phyloP scores from a whole-genome alignment of 1,284 basidiomycete genomes.

The Melampsora occidentalis region DNA sequence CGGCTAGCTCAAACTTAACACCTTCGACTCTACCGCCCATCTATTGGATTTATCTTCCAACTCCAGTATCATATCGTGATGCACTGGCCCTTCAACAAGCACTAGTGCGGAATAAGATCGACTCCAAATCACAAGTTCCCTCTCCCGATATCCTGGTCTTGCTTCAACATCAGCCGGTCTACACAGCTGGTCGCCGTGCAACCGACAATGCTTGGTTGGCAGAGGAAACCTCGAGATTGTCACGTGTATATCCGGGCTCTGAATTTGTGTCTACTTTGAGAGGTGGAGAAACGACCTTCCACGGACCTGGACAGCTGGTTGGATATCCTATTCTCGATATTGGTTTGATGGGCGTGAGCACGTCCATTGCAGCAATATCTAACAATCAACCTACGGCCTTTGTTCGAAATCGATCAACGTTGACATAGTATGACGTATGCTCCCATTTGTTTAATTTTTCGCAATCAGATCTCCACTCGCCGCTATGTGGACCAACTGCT shows the following conservation, averaged over 20 bases:
- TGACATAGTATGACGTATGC: neutral
- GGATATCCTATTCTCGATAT: constrained; percentile 93
- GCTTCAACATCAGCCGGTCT: constrained; percentile 37
- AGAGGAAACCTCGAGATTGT: constrained; percentile 2
- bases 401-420: neutral
- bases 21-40: constrained; percentile 19
- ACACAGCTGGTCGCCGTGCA: constrained; percentile 32
- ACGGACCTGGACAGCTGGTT: constrained; percentile 94
- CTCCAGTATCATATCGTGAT: constrained; percentile 9
- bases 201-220: constrained; percentile 1
- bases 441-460: neutral
- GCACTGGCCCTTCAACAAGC: constrained; percentile 12
- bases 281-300: constrained; percentile 92
- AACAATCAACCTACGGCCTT: constrained; percentile 3
- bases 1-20: neutral
- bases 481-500: constrained; percentile 58
- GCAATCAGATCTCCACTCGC: constrained; percentile 53
- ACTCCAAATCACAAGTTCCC: neutral
- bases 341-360: constrained; percentile 59
- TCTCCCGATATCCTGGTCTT: constrained; percentile 34
- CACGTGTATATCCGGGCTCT: neutral
- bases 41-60: constrained; percentile 25
- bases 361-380: constrained; percentile 47
- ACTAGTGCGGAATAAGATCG: constrained; percentile 34
- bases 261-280: constrained; percentile 52